A percentile compares a stretch with the other conserved stretches of the same genome.
phyloP scores from a whole-genome alignment of 140 eudicot genomes.

The Anethum foeniculum region DNA sequence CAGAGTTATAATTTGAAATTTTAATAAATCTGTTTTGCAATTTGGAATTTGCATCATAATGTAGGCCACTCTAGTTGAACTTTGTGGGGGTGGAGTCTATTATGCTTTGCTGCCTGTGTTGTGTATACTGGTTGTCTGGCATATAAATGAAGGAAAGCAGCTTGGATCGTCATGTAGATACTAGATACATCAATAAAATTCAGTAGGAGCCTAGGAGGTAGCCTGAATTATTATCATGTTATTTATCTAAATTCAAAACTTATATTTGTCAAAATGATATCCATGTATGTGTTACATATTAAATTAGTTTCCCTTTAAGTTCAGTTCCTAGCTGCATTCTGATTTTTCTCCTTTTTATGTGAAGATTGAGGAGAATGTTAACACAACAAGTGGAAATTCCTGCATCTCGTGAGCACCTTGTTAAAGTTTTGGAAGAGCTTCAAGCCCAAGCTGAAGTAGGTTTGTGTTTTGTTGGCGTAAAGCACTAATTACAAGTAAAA shows the following conservation, averaged over 20 bases:
- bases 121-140: neutral
- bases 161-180: neutral
- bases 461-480: constrained; percentile 87
- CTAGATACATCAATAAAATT: neutral
- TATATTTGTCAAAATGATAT: neutral
- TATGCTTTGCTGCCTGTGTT: neutral
- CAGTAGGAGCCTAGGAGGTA: neutral
- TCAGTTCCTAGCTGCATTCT: neutral
- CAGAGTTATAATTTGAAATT: neutral
- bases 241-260: neutral
- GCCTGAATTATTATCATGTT: neutral
- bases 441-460: constrained; percentile 99
- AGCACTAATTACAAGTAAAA: constrained; percentile 32
- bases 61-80: neutral
- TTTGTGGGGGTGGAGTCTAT: neutral
- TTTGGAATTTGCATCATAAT: neutral
- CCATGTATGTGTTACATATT: neutral
- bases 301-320: neutral
- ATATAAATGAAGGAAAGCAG: neutral
- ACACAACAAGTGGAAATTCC: constrained; percentile 44
- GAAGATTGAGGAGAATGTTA: constrained; percentile 78
- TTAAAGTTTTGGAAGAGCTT: constrained; percentile 81
- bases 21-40: neutral
- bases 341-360: neutral
- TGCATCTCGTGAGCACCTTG: constrained; percentile 58